Conservation (phyloP, 805 yeast genomes). For the Myxozyma mucilagina region DNA sequence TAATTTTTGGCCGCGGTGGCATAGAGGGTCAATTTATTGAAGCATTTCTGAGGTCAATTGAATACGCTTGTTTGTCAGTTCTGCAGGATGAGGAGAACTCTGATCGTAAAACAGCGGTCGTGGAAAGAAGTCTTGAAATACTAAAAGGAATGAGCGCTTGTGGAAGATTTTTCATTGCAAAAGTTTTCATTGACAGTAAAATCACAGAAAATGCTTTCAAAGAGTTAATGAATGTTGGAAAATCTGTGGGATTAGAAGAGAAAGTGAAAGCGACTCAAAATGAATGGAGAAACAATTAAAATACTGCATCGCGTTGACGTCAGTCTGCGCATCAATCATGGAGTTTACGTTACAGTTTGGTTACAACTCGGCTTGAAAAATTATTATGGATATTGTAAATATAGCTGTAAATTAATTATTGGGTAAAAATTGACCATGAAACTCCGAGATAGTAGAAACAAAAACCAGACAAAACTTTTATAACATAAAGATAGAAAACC, state of each 20-base stretch:
- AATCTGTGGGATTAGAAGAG: background rate
- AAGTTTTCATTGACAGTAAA: slow-evolving; percentile 10
- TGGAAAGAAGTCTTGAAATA: background rate
- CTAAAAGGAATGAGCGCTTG: slow-evolving; percentile 7
- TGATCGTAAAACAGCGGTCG: background rate
- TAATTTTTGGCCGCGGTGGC: slow-evolving; percentile 24
- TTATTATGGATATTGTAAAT: too few species aligned
- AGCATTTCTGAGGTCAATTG: slow-evolving; percentile 13
- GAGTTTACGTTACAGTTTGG: background rate
- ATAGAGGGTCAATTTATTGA: slow-evolving; percentile 24
- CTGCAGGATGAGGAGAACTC: background rate
- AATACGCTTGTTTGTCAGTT: background rate
- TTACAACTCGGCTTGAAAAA: too few species aligned
- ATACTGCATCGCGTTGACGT: background rate
- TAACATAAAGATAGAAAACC: too few species aligned
- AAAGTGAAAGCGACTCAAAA: background rate
- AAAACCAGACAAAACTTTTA: too few species aligned
- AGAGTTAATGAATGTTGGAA: background rate
- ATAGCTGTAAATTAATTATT: too few species aligned
- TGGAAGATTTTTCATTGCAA: slow-evolving; percentile 21
- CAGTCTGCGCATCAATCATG: background rate
- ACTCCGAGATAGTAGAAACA: background rate
- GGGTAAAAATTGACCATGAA: background rate
- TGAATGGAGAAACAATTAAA: background rate
- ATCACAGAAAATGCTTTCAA: slow-evolving; percentile 3